phyloP scores from a whole-genome alignment of 306 rosid species.

The Lathyrus sativus region DNA sequence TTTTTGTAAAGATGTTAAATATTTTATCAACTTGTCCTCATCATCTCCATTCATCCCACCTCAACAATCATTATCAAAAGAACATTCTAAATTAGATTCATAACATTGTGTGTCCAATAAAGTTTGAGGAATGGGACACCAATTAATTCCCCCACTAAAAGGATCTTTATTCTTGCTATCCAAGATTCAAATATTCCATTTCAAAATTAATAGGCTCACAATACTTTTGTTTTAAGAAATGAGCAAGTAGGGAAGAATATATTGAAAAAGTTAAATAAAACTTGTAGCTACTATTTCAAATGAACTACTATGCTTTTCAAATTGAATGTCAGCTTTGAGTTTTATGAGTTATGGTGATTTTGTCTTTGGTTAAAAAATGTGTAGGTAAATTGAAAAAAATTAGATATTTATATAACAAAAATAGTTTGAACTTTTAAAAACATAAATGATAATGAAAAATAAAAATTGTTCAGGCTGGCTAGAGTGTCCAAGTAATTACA shows the following conservation, averaged over 20 bases:
- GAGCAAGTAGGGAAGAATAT: background rate
- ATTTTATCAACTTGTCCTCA: background rate
- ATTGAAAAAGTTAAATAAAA: background rate
- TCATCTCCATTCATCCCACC: background rate
- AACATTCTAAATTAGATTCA: background rate
- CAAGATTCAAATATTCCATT: background rate
- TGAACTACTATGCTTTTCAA: no score
- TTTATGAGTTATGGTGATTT: no score
- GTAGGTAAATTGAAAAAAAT: no score
- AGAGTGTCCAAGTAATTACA: no score
- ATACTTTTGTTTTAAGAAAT: background rate
- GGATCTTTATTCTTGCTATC: conserved; percentile 6
- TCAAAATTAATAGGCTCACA: background rate
- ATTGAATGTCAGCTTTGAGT: no score
- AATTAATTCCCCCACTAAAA: background rate
- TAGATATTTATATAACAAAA: no score
- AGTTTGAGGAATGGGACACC: background rate
- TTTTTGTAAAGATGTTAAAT: no score
- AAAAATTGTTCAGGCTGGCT: no score
- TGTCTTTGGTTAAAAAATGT: no score
- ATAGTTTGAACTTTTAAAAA: no score
- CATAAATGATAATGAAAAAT: no score
- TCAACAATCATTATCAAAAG: background rate
- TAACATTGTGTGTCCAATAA: background rate
- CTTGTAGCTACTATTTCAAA: no score